phyloP scores from a whole-genome alignment of 257 asterid genomes.

The Solanum pennellii region DNA sequence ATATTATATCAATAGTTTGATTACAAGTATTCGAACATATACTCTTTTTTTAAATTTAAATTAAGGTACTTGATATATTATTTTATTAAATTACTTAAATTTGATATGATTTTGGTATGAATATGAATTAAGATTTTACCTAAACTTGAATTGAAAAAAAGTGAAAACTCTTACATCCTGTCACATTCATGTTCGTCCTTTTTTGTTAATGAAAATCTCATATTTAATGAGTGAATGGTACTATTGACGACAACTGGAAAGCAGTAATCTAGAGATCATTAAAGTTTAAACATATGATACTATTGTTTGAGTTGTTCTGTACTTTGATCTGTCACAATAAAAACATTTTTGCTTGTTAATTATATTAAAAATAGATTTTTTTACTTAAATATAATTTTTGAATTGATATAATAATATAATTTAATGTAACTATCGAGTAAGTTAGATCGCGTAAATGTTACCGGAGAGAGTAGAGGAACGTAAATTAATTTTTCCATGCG shows the following conservation, averaged over 20 bases:
- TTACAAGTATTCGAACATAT: not conserved
- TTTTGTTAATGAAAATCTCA: not conserved
- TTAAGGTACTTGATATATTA: not conserved
- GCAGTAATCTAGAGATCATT: not conserved
- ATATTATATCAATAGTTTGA: not conserved
- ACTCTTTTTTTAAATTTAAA: not conserved
- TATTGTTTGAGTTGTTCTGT: not conserved
- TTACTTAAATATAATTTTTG: too few species aligned
- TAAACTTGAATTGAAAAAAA: not conserved
- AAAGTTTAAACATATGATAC: not conserved
- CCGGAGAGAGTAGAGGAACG: not conserved
- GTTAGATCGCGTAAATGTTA: not conserved
- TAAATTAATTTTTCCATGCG: not conserved
- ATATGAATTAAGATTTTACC: not conserved
- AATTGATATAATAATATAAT: too few species aligned
- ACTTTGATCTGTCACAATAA: not conserved
- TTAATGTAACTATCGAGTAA: too few species aligned
- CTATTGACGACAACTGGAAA: not conserved
- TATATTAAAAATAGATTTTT: too few species aligned
- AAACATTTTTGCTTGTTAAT: not conserved
- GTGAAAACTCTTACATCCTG: not conserved
- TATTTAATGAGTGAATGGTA: not conserved
- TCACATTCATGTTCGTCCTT: not conserved
- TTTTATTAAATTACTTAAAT: not conserved
- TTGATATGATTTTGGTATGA: not conserved